Base-by-base conservation (phyloP, 2,329 filamentous ascomycete genomes). In the Beauveria medogensis region DNA sequence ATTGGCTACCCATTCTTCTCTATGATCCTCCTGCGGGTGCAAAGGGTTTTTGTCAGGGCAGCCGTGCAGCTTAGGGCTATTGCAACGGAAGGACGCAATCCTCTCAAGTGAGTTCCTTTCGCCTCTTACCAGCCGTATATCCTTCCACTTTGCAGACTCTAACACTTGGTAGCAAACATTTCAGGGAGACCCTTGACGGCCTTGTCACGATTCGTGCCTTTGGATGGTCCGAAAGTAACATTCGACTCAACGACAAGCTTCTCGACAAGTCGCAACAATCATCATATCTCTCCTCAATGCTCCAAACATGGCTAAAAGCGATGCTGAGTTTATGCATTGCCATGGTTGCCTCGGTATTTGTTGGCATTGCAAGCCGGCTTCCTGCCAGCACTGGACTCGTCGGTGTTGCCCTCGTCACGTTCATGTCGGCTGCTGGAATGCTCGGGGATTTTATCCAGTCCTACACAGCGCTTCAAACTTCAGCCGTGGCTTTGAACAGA, bases 141-240 rank as follows among this genome's bases (percentile, higher is more conserved):
- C 10, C n/a, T 10, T 7, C 2, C 18, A 30, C 5, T 8, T 6
- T 28, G 18, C 8, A 5, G 9, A 6, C 8, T 44, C 22, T 57
- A 41, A 57, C 8, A 20, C 9, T 3, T 10, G 0, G 7, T 22
- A 59, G 56, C 24, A 59, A 59, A 22, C 56, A 59, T n/a, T 59
- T 59, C 26, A 53, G 26, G 18, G 56, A 59, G 26, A 59, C 56
- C 1, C 47, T 59, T 14, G 56, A 59, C 22, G 56, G 56, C 10
- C n/a, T 59, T 10, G 56, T 43, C n/a, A 59, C 56, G 5, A 50
- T 53, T 40, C 56, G 56, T 12, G 56, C 56, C 24, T 59, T 59
- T 37, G 56, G 56, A 8, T 59, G 56, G 47, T 22, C 46, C 6
- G 56, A 59, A 5, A 51, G 24, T 22, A 59, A 40, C 24, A 51